phyloP scores from a whole-genome alignment of 2,329 filamentous ascomycete genomes.

The Fonsecaea nubica region DNA sequence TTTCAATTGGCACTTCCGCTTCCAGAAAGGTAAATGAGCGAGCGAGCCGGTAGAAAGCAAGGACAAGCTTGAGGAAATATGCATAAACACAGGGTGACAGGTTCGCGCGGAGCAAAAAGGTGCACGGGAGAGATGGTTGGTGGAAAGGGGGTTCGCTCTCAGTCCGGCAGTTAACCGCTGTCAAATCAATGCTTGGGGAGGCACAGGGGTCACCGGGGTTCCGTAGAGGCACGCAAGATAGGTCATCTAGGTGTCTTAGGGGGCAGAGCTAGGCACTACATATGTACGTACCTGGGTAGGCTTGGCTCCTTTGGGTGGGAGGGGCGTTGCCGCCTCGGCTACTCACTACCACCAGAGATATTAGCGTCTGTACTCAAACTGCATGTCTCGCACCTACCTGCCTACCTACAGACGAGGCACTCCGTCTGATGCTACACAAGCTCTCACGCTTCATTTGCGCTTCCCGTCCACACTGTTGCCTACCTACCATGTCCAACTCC shows the following conservation, averaged over 20 bases:
- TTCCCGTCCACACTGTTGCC: background rate
- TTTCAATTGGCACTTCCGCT: slow-evolving; percentile 1
- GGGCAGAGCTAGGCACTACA: background rate
- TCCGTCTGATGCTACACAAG: background rate
- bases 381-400: too few relatives aligned
- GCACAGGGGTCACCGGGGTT: background rate
- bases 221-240: slow-evolving; percentile 1
- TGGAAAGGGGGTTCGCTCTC: background rate
- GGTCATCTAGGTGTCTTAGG: background rate
- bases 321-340: background rate
- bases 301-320: background rate
- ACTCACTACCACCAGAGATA: background rate
- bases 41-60: slow-evolving; percentile 5
- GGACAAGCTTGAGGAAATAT: slow-evolving; percentile 14
- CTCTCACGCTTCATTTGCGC: background rate
- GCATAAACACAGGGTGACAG: background rate
- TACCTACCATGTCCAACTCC: slow-evolving; percentile 3
- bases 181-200: background rate
- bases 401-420: too few relatives aligned
- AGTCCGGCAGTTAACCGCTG: background rate
- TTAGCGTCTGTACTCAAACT: background rate
- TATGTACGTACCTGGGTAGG: background rate
- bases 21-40: slow-evolving; percentile 14
- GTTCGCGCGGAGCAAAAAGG: slow-evolving; percentile 9
- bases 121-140: slow-evolving; percentile 11